Conservation (phyloP, 441 rosid genomes). For the Sinapis alba region DNA sequence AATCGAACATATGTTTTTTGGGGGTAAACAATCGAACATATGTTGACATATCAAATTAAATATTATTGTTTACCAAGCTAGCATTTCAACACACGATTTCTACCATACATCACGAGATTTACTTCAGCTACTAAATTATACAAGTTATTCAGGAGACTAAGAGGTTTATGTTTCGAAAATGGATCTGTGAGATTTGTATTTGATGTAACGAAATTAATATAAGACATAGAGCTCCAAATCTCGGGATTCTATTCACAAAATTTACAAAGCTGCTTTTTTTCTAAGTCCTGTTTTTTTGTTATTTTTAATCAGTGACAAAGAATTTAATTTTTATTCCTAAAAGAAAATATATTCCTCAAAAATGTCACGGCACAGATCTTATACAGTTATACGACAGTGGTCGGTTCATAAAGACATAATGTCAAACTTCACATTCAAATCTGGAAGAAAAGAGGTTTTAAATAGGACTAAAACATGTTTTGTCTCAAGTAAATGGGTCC, state of each 20-base stretch:
- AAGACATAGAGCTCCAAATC: no score
- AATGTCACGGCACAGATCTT: neutral
- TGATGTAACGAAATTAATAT: neutral
- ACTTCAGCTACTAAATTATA: constrained; percentile 8
- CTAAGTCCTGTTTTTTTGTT: neutral
- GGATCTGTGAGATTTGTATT: constrained; percentile 12
- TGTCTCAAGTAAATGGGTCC: neutral
- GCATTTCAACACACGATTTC: constrained; percentile 20
- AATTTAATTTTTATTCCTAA: neutral
- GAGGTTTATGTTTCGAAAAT: neutral
- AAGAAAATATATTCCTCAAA: no score
- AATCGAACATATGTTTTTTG: constrained; percentile 8
- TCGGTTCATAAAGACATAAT: constrained; percentile 2
- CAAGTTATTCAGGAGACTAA: no score
- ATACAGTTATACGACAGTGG: constrained; percentile 9
- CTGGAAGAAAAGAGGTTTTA: neutral
- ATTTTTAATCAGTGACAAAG: neutral
- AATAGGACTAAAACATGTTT: neutral
- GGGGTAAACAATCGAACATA: neutral
- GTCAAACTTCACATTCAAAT: constrained; percentile 2
- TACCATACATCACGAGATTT: constrained; percentile 15
- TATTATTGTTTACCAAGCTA: constrained; percentile 13
- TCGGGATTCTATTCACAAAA: constrained; percentile 1
- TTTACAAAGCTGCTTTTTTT: neutral
- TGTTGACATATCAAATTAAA: constrained; percentile 18